phyloP scores from a whole-genome alignment of 2,329 filamentous ascomycete genomes.

The Penicillium sclerotiorum region DNA sequence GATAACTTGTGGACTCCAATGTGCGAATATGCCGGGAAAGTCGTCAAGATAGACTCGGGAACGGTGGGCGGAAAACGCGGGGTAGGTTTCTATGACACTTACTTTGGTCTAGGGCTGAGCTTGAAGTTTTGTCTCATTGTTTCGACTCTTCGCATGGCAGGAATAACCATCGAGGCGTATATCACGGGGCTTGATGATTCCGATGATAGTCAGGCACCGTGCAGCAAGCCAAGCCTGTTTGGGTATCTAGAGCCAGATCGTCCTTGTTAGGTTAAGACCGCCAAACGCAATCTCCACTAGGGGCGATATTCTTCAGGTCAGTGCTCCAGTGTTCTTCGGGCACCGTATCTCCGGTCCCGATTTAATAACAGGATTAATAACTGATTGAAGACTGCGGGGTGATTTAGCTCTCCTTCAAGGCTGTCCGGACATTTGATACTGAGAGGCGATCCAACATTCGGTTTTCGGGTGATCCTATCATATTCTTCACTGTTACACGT shows the following conservation, averaged over 20 bases:
- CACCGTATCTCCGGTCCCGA: too few species aligned
- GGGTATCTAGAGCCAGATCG: constrained; percentile 12
- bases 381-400: too few species aligned
- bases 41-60: constrained; percentile 6
- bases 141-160: neutral
- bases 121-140: neutral
- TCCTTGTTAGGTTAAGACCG: neutral
- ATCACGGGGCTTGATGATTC: neutral
- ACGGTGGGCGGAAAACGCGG: constrained; percentile 9
- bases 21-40: neutral
- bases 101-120: neutral
- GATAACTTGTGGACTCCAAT: neutral
- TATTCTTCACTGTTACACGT: too few species aligned
- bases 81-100: constrained; percentile 11
- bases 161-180: neutral
- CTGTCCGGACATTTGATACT: too few species aligned
- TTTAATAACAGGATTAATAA: too few species aligned
- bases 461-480: too few species aligned
- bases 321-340: too few species aligned
- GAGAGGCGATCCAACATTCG: too few species aligned
- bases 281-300: neutral
- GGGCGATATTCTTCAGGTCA: too few species aligned
- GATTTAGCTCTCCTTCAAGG: too few species aligned
- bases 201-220: constrained; percentile 18
- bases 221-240: constrained; percentile 8